phyloP scores from a whole-genome alignment of 139 green algal species.

The Pleodorina starrii region DNA sequence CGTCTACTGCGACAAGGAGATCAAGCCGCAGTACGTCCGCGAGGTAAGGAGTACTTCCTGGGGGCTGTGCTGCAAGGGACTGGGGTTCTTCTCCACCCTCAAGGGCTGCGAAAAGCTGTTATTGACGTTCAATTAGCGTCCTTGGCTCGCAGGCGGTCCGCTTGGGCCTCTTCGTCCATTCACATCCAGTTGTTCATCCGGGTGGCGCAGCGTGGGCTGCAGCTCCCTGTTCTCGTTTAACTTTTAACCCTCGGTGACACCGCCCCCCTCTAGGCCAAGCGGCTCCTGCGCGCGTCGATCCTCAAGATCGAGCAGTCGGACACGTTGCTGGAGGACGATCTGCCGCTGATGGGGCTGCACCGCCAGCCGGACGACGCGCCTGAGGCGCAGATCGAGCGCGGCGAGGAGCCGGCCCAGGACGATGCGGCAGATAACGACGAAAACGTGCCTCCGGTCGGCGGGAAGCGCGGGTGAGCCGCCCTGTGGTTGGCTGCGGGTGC shows the following conservation, averaged over 20 bases:
- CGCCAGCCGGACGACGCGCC: conserved; percentile 50
- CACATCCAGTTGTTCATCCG: too few relatives aligned
- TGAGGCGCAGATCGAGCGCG: conserved; percentile 45
- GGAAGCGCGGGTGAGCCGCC: conserved; percentile 19
- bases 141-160: too few relatives aligned
- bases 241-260: too few relatives aligned
- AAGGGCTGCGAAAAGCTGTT: too few relatives aligned
- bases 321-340: conserved; percentile 80
- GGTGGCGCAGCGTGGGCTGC: too few relatives aligned
- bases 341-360: conserved; percentile 30
- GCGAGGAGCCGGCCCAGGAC: background rate
- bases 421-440: conserved; percentile 20
- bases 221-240: too few relatives aligned
- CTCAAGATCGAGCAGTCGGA: conserved; percentile 88
- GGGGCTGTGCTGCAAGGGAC: background rate
- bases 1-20: conserved; percentile 60
- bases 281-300: conserved; percentile 92
- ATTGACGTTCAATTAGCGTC: too few relatives aligned
- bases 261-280: conserved; percentile 79
- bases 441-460: conserved; percentile 37
- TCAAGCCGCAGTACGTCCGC: conserved; percentile 66
- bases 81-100: background rate
- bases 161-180: too few relatives aligned
- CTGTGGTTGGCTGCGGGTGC: too few relatives aligned
- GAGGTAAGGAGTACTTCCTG: conserved; percentile 62